These are phyloP conservation scores for Casuarina glauca DNA, from an alignment of 306 rosid genomes.

Conservation along the genomic window DNA sequence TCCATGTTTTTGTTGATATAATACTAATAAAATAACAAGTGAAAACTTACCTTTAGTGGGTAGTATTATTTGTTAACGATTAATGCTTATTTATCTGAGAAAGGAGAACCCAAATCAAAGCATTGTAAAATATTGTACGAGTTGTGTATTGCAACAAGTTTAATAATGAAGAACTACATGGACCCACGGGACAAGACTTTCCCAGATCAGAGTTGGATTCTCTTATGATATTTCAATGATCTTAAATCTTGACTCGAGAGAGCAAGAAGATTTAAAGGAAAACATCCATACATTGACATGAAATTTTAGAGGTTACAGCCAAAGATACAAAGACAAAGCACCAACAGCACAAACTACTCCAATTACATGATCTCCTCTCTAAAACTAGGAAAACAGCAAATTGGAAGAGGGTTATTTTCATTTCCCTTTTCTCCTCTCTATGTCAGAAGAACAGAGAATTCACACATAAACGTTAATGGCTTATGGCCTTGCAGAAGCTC, in stretches of 20 bases:
- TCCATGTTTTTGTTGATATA: no score
- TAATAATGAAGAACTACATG: no score
- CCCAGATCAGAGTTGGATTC: background rate
- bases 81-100: no score
- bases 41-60: no score
- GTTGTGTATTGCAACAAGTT: no score
- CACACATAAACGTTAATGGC: background rate
- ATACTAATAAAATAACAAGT: no score
- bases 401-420: background rate
- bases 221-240: background rate
- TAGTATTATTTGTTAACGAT: no score
- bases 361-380: background rate
- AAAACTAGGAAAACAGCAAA: background rate
- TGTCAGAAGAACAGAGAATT: background rate
- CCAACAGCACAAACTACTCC: background rate
- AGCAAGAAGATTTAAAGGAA: background rate
- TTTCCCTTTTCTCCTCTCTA: background rate
- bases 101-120: no score
- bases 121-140: no score
- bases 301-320: background rate
- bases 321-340: background rate
- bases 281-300: background rate
- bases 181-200: background rate
- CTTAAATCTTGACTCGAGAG: background rate
- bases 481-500: background rate